These are phyloP conservation scores for Perilla frutescens DNA, from an alignment of 257 asterid genomes.

Conservation along the genomic window DNA sequence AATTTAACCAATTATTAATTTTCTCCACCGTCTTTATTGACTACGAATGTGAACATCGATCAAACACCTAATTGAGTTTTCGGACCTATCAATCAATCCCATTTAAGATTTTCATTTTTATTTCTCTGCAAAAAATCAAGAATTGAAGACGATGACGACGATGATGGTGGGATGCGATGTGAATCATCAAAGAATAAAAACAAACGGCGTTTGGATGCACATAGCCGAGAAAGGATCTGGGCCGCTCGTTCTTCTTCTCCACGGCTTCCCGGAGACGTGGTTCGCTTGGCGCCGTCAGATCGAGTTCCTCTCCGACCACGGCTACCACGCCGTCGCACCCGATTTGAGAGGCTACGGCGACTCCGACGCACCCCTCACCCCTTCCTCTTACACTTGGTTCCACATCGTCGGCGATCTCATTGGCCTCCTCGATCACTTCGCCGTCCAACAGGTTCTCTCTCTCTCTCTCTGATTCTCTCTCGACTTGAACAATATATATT, in stretches of 20 bases:
- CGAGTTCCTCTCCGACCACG: constrained; percentile 40
- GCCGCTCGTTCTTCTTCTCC: constrained; percentile 55
- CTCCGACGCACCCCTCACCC: constrained; percentile 47
- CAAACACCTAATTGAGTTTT: too few species aligned
- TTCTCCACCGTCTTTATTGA: too few species aligned
- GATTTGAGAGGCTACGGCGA: constrained; percentile 64
- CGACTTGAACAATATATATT: too few species aligned
- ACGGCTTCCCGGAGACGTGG: constrained; percentile 63
- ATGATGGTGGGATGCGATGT: constrained; percentile 36
- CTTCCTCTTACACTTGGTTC: constrained; percentile 53
- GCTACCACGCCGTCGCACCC: constrained; percentile 56
- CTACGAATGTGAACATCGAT: too few species aligned
- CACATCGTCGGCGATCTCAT: constrained; percentile 59
- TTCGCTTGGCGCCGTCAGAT: constrained; percentile 59
- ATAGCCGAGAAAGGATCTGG: constrained; percentile 59
- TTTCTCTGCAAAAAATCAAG: too few species aligned
- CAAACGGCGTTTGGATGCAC: constrained; percentile 63
- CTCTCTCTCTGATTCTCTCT: neutral
- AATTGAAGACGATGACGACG: neutral
- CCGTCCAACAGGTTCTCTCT: constrained; percentile 42
- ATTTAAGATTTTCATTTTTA: too few species aligned
- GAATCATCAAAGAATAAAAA: constrained; percentile 45
- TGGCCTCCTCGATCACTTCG: constrained; percentile 58
- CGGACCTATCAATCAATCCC: too few species aligned
- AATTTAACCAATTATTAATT: too few species aligned